Base-by-base conservation (phyloP, 164 flowering plant species). In the Macadamia tetraphylla region DNA sequence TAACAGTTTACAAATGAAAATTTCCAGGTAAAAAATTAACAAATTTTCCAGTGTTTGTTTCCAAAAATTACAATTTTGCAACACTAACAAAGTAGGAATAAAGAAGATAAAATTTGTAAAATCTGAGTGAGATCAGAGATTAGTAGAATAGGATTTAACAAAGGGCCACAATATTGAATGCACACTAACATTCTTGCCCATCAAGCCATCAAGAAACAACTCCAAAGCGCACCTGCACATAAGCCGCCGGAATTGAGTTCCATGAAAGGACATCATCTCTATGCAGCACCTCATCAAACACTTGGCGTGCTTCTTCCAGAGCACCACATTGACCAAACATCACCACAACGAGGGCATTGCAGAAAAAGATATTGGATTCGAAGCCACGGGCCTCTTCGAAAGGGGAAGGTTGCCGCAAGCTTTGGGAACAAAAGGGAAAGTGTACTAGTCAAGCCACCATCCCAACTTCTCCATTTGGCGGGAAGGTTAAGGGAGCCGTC, bases 241-340 rank as follows among this genome's bases (percentile, higher is more conserved):
- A 81, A 46, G 81, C 84, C 6, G 86, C 80, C 40, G 84, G 76
- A 59, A 90, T 82, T 29, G 94, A 86, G 67, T 88, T 90, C 96
- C 96, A 90, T 0, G 92, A 85, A 13, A 88, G 77, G 17, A 75
- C 73, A 73, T 90, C 96, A 4, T 23, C 64, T 1, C 86, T 76
- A 32, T 74, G 69, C 62, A 17, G 52, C 85, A 84, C 64, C 75
- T 88, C 85, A 64, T 85, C 88, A 61, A 91, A 91, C 85, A 86
- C 57, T 58, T 81, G 67, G 17, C 73, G 71, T 1, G 88, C 92
- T 32, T 74, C 65, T 0, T 55, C 78, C 73, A 80, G 44, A 18
- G 65, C 79, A 0, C 92, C 86, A 52, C 89, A 83, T 31, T 81
- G 55, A 0, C 88, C 82, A 52, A 87, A 91, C 94, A 91, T 87